These are phyloP conservation scores for Tieghemostelium lacteum DNA, from an alignment of 78 protist species.

Conservation along the genomic window DNA sequence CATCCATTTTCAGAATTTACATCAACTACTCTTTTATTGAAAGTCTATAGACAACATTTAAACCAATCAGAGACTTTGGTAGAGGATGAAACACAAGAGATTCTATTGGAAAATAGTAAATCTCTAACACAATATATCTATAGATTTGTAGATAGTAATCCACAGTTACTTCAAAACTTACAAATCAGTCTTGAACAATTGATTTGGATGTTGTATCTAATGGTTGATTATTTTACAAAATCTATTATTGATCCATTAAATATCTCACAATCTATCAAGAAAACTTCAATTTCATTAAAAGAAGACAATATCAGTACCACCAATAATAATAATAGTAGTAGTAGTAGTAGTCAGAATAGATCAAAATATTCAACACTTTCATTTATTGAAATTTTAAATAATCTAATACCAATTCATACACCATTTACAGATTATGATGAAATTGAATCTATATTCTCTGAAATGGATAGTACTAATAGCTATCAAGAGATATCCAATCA, in stretches of 20 bases:
- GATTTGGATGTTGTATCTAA: slow-evolving; percentile 27
- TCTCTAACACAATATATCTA: background rate
- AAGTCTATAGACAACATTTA: slow-evolving; percentile 9
- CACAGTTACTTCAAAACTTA: background rate
- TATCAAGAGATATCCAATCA: slow-evolving; percentile 18
- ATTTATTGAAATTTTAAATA: slow-evolving; percentile 23
- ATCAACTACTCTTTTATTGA: slow-evolving; percentile 7
- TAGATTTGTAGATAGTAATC: background rate
- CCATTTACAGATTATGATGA: slow-evolving; percentile 14
- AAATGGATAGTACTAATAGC: background rate
- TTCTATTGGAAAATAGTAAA: background rate
- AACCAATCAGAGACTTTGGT: background rate
- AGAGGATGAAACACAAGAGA: background rate
- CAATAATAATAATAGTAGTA: background rate
- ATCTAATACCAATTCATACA: slow-evolving; percentile 19
- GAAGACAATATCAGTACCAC: background rate
- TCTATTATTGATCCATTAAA: slow-evolving; percentile 11
- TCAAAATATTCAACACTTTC: background rate
- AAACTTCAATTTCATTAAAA: background rate
- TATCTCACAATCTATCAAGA: background rate
- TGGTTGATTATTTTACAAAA: slow-evolving; percentile 17
- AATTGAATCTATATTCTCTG: background rate
- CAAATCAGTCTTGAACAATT: slow-evolving; percentile 20
- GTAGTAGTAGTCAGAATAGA: background rate
- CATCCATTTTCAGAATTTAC: slow-evolving; percentile 41